These are phyloP conservation scores for Fusarium papillatum DNA, from an alignment of 2,329 filamentous ascomycete genomes.

Conservation along the genomic window DNA sequence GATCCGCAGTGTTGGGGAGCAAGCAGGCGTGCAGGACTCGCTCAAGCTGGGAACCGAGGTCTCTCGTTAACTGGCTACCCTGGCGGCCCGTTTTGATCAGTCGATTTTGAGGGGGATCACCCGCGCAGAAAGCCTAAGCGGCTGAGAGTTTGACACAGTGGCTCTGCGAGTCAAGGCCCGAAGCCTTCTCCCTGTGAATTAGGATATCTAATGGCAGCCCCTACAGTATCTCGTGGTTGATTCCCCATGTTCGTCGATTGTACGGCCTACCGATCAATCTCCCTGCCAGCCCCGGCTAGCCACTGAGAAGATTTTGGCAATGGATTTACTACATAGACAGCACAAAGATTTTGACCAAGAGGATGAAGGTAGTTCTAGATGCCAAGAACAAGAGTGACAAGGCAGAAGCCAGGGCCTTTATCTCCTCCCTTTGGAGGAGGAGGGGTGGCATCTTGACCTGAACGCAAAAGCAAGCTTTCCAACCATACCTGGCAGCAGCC, in stretches of 20 bases:
- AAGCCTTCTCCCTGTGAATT: too few species aligned
- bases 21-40: background rate
- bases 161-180: too few species aligned
- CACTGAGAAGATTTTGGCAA: background rate
- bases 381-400: background rate
- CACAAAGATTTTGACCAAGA: background rate
- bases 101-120: background rate
- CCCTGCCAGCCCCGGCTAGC: background rate
- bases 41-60: background rate
- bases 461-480: background rate
- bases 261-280: background rate
- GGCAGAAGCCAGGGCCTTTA: background rate
- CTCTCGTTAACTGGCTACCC: background rate
- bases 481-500: background rate
- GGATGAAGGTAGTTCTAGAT: background rate
- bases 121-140: background rate
- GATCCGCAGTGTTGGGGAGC: background rate
- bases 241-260: background rate
- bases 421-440: background rate
- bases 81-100: background rate
- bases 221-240: background rate
- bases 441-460: background rate
- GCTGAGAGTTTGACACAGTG: too few species aligned
- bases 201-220: background rate
- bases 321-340: background rate